Evolutionary conservation across 192 early-diverging fungal species (phyloP).

Genomic region (Backusella australiensis): DNA sequence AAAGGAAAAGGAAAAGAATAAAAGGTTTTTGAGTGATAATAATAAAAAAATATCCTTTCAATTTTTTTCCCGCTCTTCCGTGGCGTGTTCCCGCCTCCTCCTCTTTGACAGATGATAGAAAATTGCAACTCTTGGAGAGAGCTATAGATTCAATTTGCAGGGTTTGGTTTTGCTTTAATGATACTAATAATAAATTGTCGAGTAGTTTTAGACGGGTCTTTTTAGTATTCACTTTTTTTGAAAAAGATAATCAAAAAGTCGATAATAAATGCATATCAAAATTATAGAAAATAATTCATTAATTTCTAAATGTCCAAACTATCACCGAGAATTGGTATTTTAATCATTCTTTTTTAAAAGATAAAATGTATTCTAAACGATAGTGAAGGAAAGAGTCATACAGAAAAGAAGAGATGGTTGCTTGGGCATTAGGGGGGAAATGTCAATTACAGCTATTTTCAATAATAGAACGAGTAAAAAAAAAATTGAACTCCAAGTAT

Average conservation of each 20-base stretch:
- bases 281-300: background rate
- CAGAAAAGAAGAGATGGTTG: background rate
- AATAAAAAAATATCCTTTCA: background rate
- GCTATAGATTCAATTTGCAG: background rate
- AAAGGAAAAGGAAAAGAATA: background rate
- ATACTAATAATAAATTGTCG: too few species aligned
- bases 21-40: background rate
- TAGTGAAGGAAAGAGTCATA: background rate
- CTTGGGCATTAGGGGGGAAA: background rate
- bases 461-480: background rate
- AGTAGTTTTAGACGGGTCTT: too few species aligned
- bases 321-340: background rate
- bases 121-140: background rate
- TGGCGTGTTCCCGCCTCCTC: background rate
- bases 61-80: background rate
- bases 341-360: background rate
- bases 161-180: background rate
- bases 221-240: background rate
- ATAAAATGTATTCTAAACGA: background rate
- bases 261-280: background rate
- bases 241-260: background rate
- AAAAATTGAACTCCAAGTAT: background rate
- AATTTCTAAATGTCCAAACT: background rate
- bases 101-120: background rate
- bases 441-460: background rate